Conservation (phyloP, 2,329 filamentous ascomycete species). For the Zymoseptoria tritici region DNA sequence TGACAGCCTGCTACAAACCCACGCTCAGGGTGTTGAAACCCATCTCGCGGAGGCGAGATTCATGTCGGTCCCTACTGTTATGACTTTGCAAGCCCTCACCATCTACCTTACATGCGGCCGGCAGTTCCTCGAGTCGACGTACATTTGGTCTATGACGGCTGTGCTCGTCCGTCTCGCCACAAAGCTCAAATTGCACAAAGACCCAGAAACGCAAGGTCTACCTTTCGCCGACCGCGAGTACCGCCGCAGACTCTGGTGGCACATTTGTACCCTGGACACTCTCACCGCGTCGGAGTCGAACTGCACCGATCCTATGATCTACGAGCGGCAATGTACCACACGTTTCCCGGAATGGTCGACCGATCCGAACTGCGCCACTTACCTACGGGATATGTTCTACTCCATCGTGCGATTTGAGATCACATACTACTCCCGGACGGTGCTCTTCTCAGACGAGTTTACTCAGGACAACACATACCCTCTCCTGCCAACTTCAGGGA, state of each 20-base stretch:
- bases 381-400: slow-evolving; percentile 10
- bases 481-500: slow-evolving; percentile 13
- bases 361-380: neutral
- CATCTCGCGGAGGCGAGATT: slow-evolving; percentile 12
- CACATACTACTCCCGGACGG: slow-evolving; percentile 17
- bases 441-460: slow-evolving; percentile 17
- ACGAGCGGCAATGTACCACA: slow-evolving; percentile 15
- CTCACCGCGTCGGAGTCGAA: slow-evolving; percentile 12
- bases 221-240: slow-evolving; percentile 14
- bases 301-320: slow-evolving; percentile 14
- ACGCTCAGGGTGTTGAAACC: slow-evolving; percentile 9
- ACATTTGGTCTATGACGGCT: slow-evolving; percentile 14
- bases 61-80: slow-evolving; percentile 11
- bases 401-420: slow-evolving; percentile 14
- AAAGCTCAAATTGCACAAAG: slow-evolving; percentile 16
- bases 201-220: slow-evolving; percentile 13
- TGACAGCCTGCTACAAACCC: slow-evolving; percentile 5
- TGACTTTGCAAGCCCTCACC: slow-evolving; percentile 12
- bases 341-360: slow-evolving; percentile 9
- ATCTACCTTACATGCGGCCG: slow-evolving; percentile 14
- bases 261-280: slow-evolving; percentile 17
- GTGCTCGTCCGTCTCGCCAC: slow-evolving; percentile 14
- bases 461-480: slow-evolving; percentile 15
- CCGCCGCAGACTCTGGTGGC: slow-evolving; percentile 18
- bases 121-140: slow-evolving; percentile 8